Evolutionary conservation across 2,329 filamentous ascomycete species (phyloP), one percentile per base, ranked within the genome.

Genomic region (Diaporthe eres): DNA sequence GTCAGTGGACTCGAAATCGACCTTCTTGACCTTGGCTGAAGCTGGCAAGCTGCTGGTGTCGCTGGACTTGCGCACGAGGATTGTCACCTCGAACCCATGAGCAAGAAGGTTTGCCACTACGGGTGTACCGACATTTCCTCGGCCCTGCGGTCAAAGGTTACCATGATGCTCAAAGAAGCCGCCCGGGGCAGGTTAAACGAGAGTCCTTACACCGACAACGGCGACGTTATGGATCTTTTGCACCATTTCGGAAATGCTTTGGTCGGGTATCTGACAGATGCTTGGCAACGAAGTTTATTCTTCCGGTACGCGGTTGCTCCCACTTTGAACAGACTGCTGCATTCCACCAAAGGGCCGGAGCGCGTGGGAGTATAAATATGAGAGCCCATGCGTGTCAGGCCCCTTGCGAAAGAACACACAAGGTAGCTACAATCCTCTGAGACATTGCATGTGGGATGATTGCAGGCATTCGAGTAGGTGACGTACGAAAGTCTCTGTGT

Each of bases 1-100:
- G 5, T 70, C 49, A 5, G n/a, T 55, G 49, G 65, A 70, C 25
- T 70, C 65, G 10, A 70, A 70, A n/a, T 70, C 65, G 2, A 70
- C 65, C 12, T 53, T 55, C 25, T 70, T 55, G n/a, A 70, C 34
- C 8, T 55, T 70, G 65, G 49, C 65, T 28, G 65, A 70, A n/a
- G 47, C 17, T 22, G 65, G 65, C 12, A 70, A 42, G 2, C 17
- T 17, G n/a, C 49, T 55, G n/a, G 65, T 70, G 34, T 70, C 65
- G 10, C 65, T 55, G 5, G 65, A 55, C 34, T 55, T 53, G 65
- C 65, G 65, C n/a, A 28, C 49, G n/a, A 70, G 65, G 15, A 47
- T 28, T 2, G 65, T 70, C 8, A 70, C 65, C 3, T 70, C 65
- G 17, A 70, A 70, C 8, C 65, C 65, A 4, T 55, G 34, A 28